phyloP scores from a whole-genome alignment of 179 eudicot species.

The Kewa caespitosa region DNA sequence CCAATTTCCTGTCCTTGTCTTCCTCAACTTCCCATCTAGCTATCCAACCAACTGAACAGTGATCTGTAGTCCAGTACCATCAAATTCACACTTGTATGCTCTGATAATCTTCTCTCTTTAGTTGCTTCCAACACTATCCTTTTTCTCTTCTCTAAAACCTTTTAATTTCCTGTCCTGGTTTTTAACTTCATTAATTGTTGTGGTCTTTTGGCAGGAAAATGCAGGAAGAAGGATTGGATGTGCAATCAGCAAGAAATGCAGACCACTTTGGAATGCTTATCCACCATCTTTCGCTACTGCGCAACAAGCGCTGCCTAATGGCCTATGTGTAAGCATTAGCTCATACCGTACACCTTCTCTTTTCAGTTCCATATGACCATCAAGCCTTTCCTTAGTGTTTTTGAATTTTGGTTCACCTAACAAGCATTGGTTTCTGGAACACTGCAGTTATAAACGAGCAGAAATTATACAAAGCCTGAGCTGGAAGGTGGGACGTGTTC shows the following conservation, averaged over 20 bases:
- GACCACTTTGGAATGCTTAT: conserved; percentile 88
- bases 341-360: not conserved
- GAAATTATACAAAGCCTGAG: conserved; percentile 64
- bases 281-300: conserved; percentile 81
- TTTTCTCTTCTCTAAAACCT: not conserved
- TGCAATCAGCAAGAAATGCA: conserved; percentile 61
- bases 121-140: no score
- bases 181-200: not conserved
- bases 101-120: not conserved
- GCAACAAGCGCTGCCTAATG: conserved; percentile 94
- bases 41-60: not conserved
- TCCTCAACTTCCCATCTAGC: not conserved
- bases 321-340: conserved; percentile 64
- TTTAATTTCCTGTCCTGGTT: not conserved
- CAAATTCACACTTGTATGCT: not conserved
- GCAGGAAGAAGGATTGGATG: conserved; percentile 69
- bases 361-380: not conserved
- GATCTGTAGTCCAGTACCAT: conserved; percentile 9
- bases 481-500: conserved; percentile 73
- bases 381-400: not conserved
- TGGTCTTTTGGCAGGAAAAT: conserved; percentile 56
- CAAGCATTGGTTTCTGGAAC: conserved; percentile 18
- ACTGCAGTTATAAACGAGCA: conserved; percentile 70
- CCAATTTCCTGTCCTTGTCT: not conserved
- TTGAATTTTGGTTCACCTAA: conserved; percentile 3